Base-by-base conservation (phyloP, 2,329 filamentous ascomycete species). In the Scopulariopsis brevicaulis region DNA sequence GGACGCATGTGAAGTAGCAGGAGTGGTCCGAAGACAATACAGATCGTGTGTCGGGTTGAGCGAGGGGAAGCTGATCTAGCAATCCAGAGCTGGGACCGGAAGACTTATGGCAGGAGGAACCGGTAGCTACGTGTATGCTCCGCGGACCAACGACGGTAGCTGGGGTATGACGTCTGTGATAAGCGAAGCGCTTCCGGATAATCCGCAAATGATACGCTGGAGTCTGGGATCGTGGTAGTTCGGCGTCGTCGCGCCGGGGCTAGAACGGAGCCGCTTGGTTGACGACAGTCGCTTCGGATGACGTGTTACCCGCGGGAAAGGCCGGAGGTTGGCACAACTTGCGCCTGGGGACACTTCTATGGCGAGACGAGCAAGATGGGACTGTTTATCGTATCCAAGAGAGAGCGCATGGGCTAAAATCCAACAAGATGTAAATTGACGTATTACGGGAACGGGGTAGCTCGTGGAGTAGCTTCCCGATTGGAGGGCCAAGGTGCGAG, bases 1-100 rank as follows among this genome's bases (percentile, higher is more conserved):
- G 84, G 80, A 80, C 77, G 76, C 74, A 67, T 59, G 46, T 14
- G 46, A 22, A 22, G n/a, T 22, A 50, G 25, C 7, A 53, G 15
- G 11, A 53, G 20, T 22, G 43, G 18, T 25, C n/a, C 20, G 24
- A 52, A 22, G 37, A n/a, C 24, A 18, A 50, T 15, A 14, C 12
- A 35, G 25, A 32, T 25, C 20, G 4, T 2, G 46, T 20, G 46
- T 20, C 46, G 46, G 46, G 22, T 14, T 8, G 20, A 14, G 46
- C 4, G 8, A 50, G 20, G 11, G 46, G 12, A 20, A 20, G 43
- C 18, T 18, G 37, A 22, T 22, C 46, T 50, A 22, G 46, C 46
- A 24, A 50, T 50, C 46, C 2, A 14, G 46, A 11, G 20, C 46
- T 12, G 46, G 18, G 43, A 20, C 11, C 12, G 22, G 20, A 24